Percentiles rank a stretch among this genome's conserved stretches.
These are phyloP conservation scores for Prunus campanulata DNA, from an alignment of 306 rosid species.

Conservation along the genomic window DNA sequence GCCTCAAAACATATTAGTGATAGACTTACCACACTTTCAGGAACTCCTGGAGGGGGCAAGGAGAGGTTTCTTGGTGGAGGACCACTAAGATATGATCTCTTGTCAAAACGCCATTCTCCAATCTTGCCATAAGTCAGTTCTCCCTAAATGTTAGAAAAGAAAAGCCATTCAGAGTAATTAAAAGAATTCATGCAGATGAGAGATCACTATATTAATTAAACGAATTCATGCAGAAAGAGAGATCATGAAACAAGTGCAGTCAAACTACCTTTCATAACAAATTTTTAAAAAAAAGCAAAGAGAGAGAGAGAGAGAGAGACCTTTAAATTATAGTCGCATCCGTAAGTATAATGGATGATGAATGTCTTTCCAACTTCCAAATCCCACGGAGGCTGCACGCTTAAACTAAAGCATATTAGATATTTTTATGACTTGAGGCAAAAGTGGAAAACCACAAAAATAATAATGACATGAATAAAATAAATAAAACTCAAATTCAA, in stretches of 20 bases:
- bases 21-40: slow-evolving; percentile 85
- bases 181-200: background rate
- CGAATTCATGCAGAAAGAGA: background rate
- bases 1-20: background rate
- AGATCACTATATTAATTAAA: background rate
- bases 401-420: slow-evolving; percentile 21
- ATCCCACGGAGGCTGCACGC: slow-evolving; percentile 95
- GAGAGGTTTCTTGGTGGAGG: slow-evolving; percentile 84
- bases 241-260: background rate
- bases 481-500: slow-evolving; percentile 12
- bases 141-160: slow-evolving; percentile 42
- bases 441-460: slow-evolving; percentile 8
- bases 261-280: background rate
- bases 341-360: slow-evolving; percentile 85
- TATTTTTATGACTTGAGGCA: background rate
- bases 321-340: slow-evolving; percentile 79
- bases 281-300: background rate
- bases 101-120: slow-evolving; percentile 96
- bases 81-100: slow-evolving; percentile 74
- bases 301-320: slow-evolving; percentile 32
- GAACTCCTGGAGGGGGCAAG: slow-evolving; percentile 90
- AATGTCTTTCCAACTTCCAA: slow-evolving; percentile 43
- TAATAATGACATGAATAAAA: background rate
- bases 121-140: slow-evolving; percentile 71
- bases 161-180: background rate